Evolutionary conservation across 257 asterid species (phyloP), one percentile per base, ranked within the genome.

Genomic region (Solanum rostratum): DNA sequence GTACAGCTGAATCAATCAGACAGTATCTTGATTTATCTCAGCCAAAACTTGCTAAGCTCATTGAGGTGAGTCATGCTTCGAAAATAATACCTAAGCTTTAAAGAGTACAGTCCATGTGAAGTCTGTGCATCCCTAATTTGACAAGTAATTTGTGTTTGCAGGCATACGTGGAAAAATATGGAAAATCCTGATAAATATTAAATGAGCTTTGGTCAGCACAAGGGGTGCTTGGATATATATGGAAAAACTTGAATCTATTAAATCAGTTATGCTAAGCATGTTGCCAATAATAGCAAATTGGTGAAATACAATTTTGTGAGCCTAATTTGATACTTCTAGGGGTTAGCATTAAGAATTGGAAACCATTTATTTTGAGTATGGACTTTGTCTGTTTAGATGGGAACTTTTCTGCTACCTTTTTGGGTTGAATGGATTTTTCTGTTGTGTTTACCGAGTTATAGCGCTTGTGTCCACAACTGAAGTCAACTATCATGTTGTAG

Each of bases 151-250:
- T 84, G 86, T 83, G 86, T 81, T 85, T 95, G 97, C 98, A 96
- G 99, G 99, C 90, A 2, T 94, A 96, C 62, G 89, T 96, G 69
- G 92, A 81, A 43, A 93, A 88, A 85, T 91, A 94, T 89, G 94
- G 95, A 84, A 91, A 91, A 88, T 81, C 84, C 70, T 89, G 93
- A 90, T 80, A 55, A 55, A 55, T 63, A 90, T 85, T 71, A 88
- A 88, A 71, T 27, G 85, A 79, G 62, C 62, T 76, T 82, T 63
- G 86, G 85, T 76, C 83, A 43, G 60, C 79, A 54, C 79, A 30
- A 41, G 6, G 83, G 83, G 65, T 65, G 57, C 29, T 41, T 39
- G 45, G 82, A 65, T 81, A 55, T 60, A 49, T 76, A 15, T 66
- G 73, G 69, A 33, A 55, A 24, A 54, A 29, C 41, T 41, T 84